Conservation (phyloP, 306 rosid genomes). For the Sophora flavescens region DNA sequence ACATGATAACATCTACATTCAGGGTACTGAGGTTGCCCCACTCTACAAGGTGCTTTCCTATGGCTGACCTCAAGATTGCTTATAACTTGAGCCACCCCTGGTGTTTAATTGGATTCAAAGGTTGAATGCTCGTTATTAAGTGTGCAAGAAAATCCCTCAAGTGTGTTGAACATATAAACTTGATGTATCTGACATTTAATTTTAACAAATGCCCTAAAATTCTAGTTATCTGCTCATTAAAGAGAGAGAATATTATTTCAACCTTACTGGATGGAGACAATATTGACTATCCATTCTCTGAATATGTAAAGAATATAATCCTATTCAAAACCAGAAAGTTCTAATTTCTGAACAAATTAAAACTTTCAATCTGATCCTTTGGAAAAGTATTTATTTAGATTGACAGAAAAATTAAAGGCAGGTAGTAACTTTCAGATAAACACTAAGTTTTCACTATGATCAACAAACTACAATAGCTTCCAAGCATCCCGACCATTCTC, state of each 20-base stretch:
- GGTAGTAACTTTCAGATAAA: not conserved
- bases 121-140: not conserved
- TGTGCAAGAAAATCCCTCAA: constrained; percentile 15
- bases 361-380: not conserved
- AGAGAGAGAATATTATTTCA: not conserved
- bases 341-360: not conserved
- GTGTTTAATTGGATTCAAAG: constrained; percentile 2
- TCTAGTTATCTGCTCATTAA: constrained; percentile 10
- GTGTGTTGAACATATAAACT: constrained; percentile 18
- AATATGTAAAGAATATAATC: not conserved
- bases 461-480: not conserved
- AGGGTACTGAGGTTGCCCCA: not conserved
- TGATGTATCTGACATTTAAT: not conserved
- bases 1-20: not conserved
- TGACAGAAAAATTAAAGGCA: not conserved
- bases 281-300: not conserved
- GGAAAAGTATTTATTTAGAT: not conserved
- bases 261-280: not conserved
- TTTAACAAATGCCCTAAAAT: constrained; percentile 13
- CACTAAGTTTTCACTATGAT: not conserved
- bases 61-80: not conserved
- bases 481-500: not conserved
- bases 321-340: constrained; percentile 10
- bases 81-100: not conserved
- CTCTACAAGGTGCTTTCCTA: not conserved